A percentile compares a stretch with the other conserved stretches of the same genome.
Conservation (phyloP, 2,329 filamentous ascomycete genomes). For the Verticillium albo-atrum region DNA sequence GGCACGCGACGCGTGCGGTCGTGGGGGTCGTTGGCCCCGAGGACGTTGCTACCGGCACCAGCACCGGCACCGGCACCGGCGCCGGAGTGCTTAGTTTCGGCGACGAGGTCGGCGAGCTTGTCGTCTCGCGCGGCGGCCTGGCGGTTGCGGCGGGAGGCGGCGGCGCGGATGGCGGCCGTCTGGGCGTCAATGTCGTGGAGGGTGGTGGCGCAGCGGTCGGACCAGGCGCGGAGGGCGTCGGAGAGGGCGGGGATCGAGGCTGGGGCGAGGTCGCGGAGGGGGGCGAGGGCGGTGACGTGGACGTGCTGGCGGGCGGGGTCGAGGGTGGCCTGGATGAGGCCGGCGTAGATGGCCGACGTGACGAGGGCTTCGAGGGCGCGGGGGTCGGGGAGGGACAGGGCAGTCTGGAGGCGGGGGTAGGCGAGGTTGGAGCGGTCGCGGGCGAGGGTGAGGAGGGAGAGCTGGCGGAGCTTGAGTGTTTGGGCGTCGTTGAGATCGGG, state of each 20-base stretch:
- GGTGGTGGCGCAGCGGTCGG: slow-evolving; percentile 68
- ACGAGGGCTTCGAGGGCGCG: slow-evolving; percentile 81
- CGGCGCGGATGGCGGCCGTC: slow-evolving; percentile 60
- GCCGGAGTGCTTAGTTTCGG: slow-evolving; percentile 26
- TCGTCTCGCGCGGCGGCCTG: slow-evolving; percentile 43
- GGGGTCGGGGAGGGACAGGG: slow-evolving; percentile 61
- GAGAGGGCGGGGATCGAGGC: slow-evolving; percentile 67
- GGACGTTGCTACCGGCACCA: background rate
- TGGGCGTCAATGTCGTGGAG: slow-evolving; percentile 72
- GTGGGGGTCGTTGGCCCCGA: background rate
- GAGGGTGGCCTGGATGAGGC: slow-evolving; percentile 75
- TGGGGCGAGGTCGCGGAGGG: slow-evolving; percentile 80
- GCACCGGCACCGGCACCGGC: background rate
- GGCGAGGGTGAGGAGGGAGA: slow-evolving; percentile 81
- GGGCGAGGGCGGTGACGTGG: slow-evolving; percentile 73
- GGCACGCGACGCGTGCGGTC: slow-evolving; percentile 12
- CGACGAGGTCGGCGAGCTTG: slow-evolving; percentile 44
- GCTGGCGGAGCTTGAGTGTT: slow-evolving; percentile 79
- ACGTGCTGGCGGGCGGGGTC: slow-evolving; percentile 73
- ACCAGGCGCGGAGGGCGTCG: slow-evolving; percentile 67
- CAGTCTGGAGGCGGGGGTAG: slow-evolving; percentile 64
- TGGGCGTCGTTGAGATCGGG: slow-evolving; percentile 71
- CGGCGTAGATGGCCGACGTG: slow-evolving; percentile 82
- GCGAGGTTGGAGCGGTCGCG: slow-evolving; percentile 63
- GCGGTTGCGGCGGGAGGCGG: slow-evolving; percentile 49